Conservation (phyloP, 345 rosid genomes). For the Euphorbia peplus region DNA sequence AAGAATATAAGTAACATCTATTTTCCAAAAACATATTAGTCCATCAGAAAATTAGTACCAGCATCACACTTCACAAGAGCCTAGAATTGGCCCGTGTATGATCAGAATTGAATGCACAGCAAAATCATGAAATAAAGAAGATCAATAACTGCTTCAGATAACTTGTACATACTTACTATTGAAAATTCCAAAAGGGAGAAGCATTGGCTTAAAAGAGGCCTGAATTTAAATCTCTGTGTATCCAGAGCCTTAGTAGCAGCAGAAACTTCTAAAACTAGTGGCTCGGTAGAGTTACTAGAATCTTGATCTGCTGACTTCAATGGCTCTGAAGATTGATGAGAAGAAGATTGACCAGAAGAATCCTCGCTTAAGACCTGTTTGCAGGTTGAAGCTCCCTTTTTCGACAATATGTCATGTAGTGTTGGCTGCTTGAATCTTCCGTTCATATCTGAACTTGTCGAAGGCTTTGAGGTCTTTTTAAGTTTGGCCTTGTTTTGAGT, state of each 20-base stretch:
- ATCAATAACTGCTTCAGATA: neutral
- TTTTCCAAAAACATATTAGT: neutral
- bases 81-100: neutral
- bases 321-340: conserved; percentile 29
- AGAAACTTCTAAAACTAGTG: conserved; percentile 50
- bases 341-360: conserved; percentile 32
- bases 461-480: conserved; percentile 37
- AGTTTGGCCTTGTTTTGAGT: conserved; percentile 41
- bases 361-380: conserved; percentile 48
- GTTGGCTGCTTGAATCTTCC: conserved; percentile 56
- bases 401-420: conserved; percentile 51
- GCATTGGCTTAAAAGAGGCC: conserved; percentile 64
- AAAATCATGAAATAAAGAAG: neutral
- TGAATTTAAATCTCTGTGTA: conserved; percentile 68
- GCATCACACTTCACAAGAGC: neutral
- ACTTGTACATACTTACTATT: conserved; percentile 40
- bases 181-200: conserved; percentile 58
- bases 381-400: conserved; percentile 43
- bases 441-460: conserved; percentile 33
- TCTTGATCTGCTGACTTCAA: conserved; percentile 30
- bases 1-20: neutral
- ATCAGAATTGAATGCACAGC: neutral
- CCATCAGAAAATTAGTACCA: neutral
- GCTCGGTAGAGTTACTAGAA: conserved; percentile 33
- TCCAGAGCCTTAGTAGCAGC: conserved; percentile 49